A percentile compares a stretch with the other conserved stretches of the same genome.
These are phyloP conservation scores for Lecanicillium sp. DNA, from an alignment of 2,329 filamentous ascomycete species.

Conservation along the genomic window DNA sequence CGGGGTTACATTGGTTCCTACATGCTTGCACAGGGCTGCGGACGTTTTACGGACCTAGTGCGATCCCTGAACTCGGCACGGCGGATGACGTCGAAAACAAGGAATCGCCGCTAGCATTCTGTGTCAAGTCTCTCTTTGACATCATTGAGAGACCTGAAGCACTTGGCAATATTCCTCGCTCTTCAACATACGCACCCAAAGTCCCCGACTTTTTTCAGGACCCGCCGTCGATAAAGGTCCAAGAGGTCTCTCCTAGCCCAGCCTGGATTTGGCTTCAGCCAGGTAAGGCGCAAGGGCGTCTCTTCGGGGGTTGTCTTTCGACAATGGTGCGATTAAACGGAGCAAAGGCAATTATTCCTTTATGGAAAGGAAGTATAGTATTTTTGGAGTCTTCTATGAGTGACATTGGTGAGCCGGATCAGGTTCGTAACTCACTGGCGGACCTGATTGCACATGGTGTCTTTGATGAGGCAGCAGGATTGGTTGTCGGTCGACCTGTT, in stretches of 20 bases:
- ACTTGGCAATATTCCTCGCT: conserved; percentile 23
- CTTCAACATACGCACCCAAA: conserved; percentile 20
- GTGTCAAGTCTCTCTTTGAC: conserved; percentile 21
- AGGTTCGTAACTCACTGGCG: conserved; percentile 21
- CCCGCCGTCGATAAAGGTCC: conserved; percentile 15
- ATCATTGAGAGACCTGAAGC: conserved; percentile 18
- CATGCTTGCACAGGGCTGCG: conserved; percentile 27
- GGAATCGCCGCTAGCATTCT: conserved; percentile 21
- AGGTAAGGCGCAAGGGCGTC: conserved; percentile 30
- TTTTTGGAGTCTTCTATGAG: conserved; percentile 26
- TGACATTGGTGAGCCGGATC: conserved; percentile 14
- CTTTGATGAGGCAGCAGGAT: conserved; percentile 24
- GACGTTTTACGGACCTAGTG: conserved; percentile 33
- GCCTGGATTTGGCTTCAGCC: conserved; percentile 28
- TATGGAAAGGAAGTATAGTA: conserved; percentile 22
- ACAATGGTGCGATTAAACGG: conserved; percentile 23
- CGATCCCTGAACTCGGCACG: conserved; percentile 29
- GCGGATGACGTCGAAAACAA: conserved; percentile 14
- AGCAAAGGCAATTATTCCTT: conserved; percentile 17
- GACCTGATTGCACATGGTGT: conserved; percentile 28
- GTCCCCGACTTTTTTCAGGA: conserved; percentile 14
- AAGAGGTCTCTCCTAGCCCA: conserved; percentile 19
- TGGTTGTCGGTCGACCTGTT: conserved; percentile 27
- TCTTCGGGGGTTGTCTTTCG: conserved; percentile 30
- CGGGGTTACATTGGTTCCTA: conserved; percentile 32